A percentile compares a stretch with the other conserved stretches of the same genome.
Evolutionary conservation across 176 grass and related monocot species (phyloP).

Genomic region (Phragmites australis): DNA sequence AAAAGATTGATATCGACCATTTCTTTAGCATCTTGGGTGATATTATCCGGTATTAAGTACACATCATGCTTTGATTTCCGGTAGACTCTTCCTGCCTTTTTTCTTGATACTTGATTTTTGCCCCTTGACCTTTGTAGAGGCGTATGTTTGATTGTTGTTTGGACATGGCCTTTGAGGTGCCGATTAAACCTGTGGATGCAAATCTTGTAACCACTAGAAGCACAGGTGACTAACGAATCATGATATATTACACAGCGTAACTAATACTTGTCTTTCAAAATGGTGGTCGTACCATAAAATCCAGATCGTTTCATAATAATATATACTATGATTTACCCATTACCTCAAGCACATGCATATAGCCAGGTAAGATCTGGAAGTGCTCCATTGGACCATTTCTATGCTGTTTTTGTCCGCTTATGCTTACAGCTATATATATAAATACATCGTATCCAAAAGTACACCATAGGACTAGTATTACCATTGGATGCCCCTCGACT

Average conservation of each 20-base stretch:
- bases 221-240: neutral
- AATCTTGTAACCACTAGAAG: neutral
- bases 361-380: neutral
- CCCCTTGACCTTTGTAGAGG: neutral
- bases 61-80: neutral
- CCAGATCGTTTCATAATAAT: neutral
- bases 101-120: neutral
- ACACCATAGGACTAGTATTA: slow-evolving; percentile 31
- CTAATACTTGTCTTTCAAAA: neutral
- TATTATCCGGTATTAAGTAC: slow-evolving; percentile 54
- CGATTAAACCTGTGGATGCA: neutral
- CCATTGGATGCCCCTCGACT: slow-evolving; percentile 43
- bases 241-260: neutral
- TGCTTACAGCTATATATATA: slow-evolving; percentile 22
- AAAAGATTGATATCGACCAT: slow-evolving; percentile 85
- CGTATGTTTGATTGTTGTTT: neutral
- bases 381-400: neutral
- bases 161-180: neutral
- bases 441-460: neutral
- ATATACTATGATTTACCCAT: neutral
- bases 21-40: slow-evolving; percentile 94
- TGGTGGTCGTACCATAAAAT: neutral
- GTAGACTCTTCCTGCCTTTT: neutral
- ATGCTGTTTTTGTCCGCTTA: neutral
- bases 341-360: neutral